Percentiles rank a stretch among this genome's conserved stretches.
phyloP scores from a whole-genome alignment of 257 asterid species.

The Cinchona pubescens region DNA sequence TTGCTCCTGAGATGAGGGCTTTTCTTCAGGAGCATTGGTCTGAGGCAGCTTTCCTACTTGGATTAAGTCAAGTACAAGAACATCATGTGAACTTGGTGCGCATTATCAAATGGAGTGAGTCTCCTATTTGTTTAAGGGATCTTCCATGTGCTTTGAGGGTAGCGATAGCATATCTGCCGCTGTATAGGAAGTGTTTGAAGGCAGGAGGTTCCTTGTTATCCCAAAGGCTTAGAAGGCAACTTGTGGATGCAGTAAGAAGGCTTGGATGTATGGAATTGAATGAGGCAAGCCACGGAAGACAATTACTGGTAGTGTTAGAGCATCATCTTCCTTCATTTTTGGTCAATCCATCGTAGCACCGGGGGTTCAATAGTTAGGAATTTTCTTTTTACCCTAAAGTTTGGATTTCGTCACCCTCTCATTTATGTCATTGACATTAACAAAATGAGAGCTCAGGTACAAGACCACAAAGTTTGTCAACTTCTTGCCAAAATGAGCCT shows the following conservation, averaged over 20 bases:
- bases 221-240: slow-evolving; percentile 72
- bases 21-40: slow-evolving; percentile 80
- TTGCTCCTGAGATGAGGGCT: slow-evolving; percentile 61
- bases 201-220: slow-evolving; percentile 67
- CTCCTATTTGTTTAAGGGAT: slow-evolving; percentile 64
- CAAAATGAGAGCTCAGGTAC: too few relatives aligned
- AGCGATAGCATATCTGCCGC: slow-evolving; percentile 76
- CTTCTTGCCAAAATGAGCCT: too few relatives aligned
- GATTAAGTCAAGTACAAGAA: slow-evolving; percentile 47
- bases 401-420: not conserved
- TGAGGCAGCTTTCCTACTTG: slow-evolving; percentile 58
- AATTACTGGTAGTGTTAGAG: slow-evolving; percentile 66
- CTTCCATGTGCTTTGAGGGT: slow-evolving; percentile 75
- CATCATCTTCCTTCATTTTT: slow-evolving; percentile 78
- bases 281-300: slow-evolving; percentile 50
- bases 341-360: slow-evolving; percentile 30
- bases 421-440: too few relatives aligned
- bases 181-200: slow-evolving; percentile 74
- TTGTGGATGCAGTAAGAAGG: slow-evolving; percentile 62
- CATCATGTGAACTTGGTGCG: slow-evolving; percentile 55
- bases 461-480: too few relatives aligned
- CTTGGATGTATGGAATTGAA: slow-evolving; percentile 54
- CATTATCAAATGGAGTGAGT: slow-evolving; percentile 56
- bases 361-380: slow-evolving; percentile 27
- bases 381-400: not conserved